phyloP scores from a whole-genome alignment of 371 early-diverging fungal species.

The Lichtheimia ornata region DNA sequence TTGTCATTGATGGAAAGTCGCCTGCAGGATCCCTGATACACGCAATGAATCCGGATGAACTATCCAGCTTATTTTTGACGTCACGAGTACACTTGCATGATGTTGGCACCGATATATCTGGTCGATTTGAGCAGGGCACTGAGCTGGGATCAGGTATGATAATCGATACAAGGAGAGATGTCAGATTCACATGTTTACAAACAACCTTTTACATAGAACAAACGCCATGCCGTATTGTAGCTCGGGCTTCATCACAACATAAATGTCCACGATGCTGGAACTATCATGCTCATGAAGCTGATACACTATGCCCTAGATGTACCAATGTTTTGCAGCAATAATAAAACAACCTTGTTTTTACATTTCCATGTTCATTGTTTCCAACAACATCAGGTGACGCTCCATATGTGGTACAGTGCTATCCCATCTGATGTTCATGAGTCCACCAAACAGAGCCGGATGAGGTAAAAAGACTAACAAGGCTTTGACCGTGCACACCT shows the following conservation, averaged over 20 bases:
- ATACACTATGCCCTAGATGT: constrained; percentile 46
- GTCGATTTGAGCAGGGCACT: constrained; percentile 25
- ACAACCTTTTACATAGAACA: constrained; percentile 1
- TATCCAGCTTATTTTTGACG: constrained; percentile 55
- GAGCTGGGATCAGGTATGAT: constrained; percentile 22
- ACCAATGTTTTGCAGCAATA: constrained; percentile 21
- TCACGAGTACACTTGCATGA: constrained; percentile 44
- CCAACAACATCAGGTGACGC: neutral
- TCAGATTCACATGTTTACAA: neutral
- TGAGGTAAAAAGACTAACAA: too few relatives aligned
- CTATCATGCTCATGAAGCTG: constrained; percentile 36
- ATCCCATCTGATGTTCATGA: constrained; percentile 8
- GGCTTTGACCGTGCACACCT: constrained; percentile 5
- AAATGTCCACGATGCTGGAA: constrained; percentile 63
- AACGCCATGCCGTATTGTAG: constrained; percentile 30
- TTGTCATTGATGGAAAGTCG: constrained; percentile 27
- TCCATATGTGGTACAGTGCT: neutral
- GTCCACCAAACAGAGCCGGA: neutral
- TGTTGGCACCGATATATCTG: neutral
- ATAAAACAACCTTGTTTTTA: neutral
- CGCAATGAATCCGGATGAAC: constrained; percentile 34
- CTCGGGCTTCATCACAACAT: constrained; percentile 24
- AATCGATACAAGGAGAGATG: too few relatives aligned
- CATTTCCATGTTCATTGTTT: too few relatives aligned
- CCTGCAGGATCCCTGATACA: constrained; percentile 21